Conservation (phyloP, 805 yeast species). For the Yarrowia osloensis region DNA sequence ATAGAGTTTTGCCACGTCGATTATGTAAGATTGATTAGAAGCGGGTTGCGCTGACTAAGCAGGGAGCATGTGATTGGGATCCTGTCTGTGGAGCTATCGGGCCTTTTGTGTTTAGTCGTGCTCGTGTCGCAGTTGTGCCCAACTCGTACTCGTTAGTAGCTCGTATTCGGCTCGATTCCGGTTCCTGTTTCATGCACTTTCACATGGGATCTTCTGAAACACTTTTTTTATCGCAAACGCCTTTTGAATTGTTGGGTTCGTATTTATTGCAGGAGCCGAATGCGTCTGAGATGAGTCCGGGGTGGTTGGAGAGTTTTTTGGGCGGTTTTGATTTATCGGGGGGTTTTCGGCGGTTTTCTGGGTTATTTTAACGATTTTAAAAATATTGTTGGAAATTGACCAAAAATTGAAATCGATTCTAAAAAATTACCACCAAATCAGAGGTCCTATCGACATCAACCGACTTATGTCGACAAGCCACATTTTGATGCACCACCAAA, state of each 20-base stretch:
- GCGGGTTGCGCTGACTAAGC: neutral
- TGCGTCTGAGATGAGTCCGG: neutral
- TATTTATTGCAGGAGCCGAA: neutral
- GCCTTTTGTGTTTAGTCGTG: too few species aligned
- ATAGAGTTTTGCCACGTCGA: neutral
- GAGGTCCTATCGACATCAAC: too few species aligned
- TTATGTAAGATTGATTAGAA: conserved; percentile 15
- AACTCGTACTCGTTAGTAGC: too few species aligned
- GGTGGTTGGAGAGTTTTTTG: neutral
- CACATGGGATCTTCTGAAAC: neutral
- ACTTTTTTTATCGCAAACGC: too few species aligned
- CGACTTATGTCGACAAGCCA: too few species aligned
- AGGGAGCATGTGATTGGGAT: too few species aligned
- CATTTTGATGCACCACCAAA: too few species aligned
- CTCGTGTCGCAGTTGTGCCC: too few species aligned
- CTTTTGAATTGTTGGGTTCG: neutral
- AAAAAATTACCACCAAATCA: too few species aligned
- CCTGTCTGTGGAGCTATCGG: too few species aligned
- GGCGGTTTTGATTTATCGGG: neutral
- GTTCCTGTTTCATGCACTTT: neutral
- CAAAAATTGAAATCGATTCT: too few species aligned
- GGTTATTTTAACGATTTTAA: neutral
- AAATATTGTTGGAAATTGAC: neutral
- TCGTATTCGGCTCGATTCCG: neutral
- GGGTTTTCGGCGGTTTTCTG: neutral